Percentiles rank a stretch among this genome's conserved stretches.
Conservation (phyloP, 495 filamentous ascomycete species). For the Talaromyces stipitatus region DNA sequence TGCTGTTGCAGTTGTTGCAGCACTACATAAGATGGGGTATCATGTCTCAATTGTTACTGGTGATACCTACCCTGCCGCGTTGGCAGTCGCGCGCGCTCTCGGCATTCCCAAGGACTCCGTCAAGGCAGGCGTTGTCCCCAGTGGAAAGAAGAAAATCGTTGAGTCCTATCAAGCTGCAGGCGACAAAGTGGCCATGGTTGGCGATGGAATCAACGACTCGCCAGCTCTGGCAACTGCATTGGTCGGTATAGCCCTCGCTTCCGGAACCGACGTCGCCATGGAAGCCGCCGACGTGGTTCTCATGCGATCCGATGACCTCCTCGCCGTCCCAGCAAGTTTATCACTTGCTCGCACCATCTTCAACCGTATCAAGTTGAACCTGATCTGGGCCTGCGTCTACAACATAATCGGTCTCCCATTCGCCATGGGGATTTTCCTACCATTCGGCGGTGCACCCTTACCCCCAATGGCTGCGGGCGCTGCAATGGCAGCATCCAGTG, state of each 20-base stretch:
- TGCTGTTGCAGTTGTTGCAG: conserved; percentile 75
- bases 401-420: conserved; percentile 90
- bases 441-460: conserved; percentile 77
- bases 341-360: conserved; percentile 82
- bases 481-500: conserved; percentile 87
- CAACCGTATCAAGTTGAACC: conserved; percentile 85
- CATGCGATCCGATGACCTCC: conserved; percentile 85
- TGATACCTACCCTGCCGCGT: conserved; percentile 74
- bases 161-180: conserved; percentile 62
- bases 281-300: conserved; percentile 95
- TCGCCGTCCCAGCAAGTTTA: conserved; percentile 82
- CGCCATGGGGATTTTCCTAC: conserved; percentile 89
- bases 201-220: conserved; percentile 98
- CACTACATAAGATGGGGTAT: conserved; percentile 75
- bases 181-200: conserved; percentile 88
- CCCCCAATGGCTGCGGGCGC: conserved; percentile 93
- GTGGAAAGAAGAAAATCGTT: conserved; percentile 82
- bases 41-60: conserved; percentile 89
- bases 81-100: conserved; percentile 73
- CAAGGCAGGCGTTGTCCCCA: conserved; percentile 74
- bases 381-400: conserved; percentile 87
- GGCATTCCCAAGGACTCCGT: conserved; percentile 71
- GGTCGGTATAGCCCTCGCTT: conserved; percentile 86
- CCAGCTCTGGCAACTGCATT: conserved; percentile 89
- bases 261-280: conserved; percentile 95